These are phyloP conservation scores for Arthrinium puccinioides DNA, from an alignment of 2,329 filamentous ascomycete genomes.

Conservation along the genomic window DNA sequence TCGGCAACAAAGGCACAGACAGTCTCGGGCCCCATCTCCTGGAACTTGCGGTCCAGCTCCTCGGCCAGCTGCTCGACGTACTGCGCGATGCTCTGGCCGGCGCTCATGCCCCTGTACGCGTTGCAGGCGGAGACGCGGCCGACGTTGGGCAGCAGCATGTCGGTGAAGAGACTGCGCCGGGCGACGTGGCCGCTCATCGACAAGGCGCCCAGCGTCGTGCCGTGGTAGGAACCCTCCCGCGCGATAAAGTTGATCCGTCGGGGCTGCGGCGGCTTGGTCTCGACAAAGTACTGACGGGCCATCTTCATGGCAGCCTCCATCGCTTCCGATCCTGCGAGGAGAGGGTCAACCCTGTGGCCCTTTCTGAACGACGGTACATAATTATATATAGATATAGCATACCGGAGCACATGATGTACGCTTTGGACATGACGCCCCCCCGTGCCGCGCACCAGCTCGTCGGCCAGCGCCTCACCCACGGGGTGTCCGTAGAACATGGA, in stretches of 20 bases:
- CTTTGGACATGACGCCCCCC: conserved; percentile 27
- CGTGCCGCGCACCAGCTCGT: conserved; percentile 30
- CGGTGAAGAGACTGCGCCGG: conserved; percentile 55
- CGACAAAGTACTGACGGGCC: conserved; percentile 52
- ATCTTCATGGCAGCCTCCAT: conserved; percentile 57
- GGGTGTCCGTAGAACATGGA: conserved; percentile 45
- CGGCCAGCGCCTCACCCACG: conserved; percentile 39
- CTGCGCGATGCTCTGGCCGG: conserved; percentile 44
- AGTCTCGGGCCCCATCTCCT: conserved; percentile 52
- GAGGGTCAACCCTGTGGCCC: neutral
- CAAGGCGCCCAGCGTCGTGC: conserved; percentile 61
- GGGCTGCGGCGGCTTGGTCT: conserved; percentile 44
- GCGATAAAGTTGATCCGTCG: conserved; percentile 61
- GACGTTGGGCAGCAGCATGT: conserved; percentile 49
- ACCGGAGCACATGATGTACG: conserved; percentile 29
- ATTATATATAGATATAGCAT: neutral
- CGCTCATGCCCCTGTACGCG: conserved; percentile 48
- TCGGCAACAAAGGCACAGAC: conserved; percentile 70
- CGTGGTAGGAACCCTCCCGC: conserved; percentile 63
- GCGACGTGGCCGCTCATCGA: conserved; percentile 54
- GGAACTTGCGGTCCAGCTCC: conserved; percentile 63
- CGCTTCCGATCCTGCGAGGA: conserved; percentile 48
- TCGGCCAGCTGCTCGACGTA: conserved; percentile 54
- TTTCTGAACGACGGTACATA: neutral
- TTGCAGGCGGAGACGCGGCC: conserved; percentile 61